These are phyloP conservation scores for Aureobasidium musti DNA, from an alignment of 2,329 filamentous ascomycete species.

Conservation along the genomic window DNA sequence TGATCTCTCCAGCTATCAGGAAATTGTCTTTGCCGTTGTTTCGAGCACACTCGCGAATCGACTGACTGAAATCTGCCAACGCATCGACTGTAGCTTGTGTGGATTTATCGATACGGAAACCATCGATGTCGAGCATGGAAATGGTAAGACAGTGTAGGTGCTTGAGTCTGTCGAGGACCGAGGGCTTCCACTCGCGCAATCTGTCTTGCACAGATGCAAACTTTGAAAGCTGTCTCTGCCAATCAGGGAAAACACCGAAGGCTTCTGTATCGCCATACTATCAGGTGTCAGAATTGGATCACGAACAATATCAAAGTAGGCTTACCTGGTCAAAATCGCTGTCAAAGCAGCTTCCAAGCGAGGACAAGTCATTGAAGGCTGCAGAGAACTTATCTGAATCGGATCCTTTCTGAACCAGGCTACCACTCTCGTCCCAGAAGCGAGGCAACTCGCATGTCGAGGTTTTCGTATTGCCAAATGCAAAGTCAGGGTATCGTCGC, in stretches of 20 bases:
- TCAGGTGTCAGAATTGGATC: background rate
- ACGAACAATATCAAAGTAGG: constrained; percentile 36
- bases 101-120: constrained; percentile 67
- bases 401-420: constrained; percentile 28
- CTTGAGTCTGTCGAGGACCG: constrained; percentile 59
- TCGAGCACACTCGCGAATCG: constrained; percentile 59
- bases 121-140: constrained; percentile 64
- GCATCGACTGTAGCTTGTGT: constrained; percentile 65
- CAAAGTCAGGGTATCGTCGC: constrained; percentile 61
- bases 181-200: constrained; percentile 63
- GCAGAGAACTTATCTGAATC: background rate
- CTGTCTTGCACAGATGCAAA: constrained; percentile 69
- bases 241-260: constrained; percentile 64
- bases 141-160: constrained; percentile 66
- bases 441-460: constrained; percentile 56
- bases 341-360: background rate
- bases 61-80: constrained; percentile 58
- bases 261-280: constrained; percentile 64
- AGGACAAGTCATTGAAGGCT: constrained; percentile 54
- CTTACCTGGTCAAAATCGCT: constrained; percentile 51
- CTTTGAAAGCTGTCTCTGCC: constrained; percentile 64
- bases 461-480: constrained; percentile 56
- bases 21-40: constrained; percentile 64
- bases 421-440: constrained; percentile 62
- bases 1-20: constrained; percentile 64